These are phyloP conservation scores for Gynochthodes officinalis DNA, from an alignment of 257 asterid genomes.

Conservation along the genomic window DNA sequence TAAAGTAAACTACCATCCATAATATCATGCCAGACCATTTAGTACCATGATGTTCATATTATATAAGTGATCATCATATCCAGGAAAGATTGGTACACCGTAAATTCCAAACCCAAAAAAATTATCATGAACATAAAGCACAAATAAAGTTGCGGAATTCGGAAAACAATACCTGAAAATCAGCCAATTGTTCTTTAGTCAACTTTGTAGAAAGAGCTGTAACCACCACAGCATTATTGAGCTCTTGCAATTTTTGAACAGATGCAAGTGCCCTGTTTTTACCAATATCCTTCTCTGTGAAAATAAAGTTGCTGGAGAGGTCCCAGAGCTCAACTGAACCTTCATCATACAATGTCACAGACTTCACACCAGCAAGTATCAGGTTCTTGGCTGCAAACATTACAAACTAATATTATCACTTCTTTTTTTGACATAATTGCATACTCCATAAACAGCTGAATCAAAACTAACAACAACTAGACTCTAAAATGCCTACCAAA, in stretches of 20 bases:
- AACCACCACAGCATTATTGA: slow-evolving; percentile 78
- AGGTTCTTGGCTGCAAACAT: slow-evolving; percentile 81
- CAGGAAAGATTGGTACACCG: neutral
- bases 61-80: neutral
- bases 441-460: neutral
- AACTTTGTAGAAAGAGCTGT: slow-evolving; percentile 64
- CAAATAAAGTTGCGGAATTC: neutral
- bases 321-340: slow-evolving; percentile 85
- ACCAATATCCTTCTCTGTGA: slow-evolving; percentile 81
- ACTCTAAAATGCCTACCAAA: neutral
- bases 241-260: slow-evolving; percentile 84
- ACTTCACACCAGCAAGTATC: slow-evolving; percentile 91
- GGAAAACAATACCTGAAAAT: slow-evolving; percentile 55
- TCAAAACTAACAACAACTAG: neutral
- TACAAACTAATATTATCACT: neutral
- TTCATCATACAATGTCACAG: slow-evolving; percentile 91
- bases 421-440: neutral
- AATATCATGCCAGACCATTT: neutral
- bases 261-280: slow-evolving; percentile 88
- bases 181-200: slow-evolving; percentile 64
- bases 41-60: neutral
- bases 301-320: slow-evolving; percentile 77
- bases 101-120: neutral
- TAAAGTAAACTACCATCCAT: neutral
- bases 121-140: neutral